Evolutionary conservation across 2,329 filamentous ascomycete species (phyloP).

Genomic region (Volutella citrinella): DNA sequence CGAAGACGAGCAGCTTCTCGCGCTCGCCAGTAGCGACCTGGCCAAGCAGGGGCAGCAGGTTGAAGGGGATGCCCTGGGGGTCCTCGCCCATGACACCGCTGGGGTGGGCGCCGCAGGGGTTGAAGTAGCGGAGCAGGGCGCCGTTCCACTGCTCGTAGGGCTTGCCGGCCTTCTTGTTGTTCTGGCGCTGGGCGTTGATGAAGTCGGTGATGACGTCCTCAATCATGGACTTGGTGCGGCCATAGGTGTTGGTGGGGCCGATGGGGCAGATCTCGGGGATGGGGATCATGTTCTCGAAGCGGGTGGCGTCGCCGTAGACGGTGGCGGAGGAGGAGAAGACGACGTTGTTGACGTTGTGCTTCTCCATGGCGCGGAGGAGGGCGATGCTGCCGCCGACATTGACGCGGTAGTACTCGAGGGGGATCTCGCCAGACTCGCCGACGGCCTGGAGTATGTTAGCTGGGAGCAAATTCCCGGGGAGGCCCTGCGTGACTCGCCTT

Average conservation of each 20-base stretch:
- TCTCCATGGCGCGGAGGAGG: slow-evolving; percentile 82
- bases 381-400: slow-evolving; percentile 92
- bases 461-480: not conserved
- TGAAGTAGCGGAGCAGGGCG: slow-evolving; percentile 94
- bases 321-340: slow-evolving; percentile 98
- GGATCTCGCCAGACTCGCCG: slow-evolving; percentile 89
- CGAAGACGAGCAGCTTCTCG: slow-evolving; percentile 91
- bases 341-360: slow-evolving; percentile 90
- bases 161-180: slow-evolving; percentile 76
- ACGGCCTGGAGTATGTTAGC: slow-evolving; percentile 65
- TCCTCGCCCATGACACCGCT: slow-evolving; percentile 98
- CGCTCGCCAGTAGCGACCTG: slow-evolving; percentile 95
- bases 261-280: slow-evolving; percentile 97
- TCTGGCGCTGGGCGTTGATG: slow-evolving; percentile 81
- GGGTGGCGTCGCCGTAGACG: slow-evolving; percentile 96
- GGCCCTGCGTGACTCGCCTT: too few relatives aligned
- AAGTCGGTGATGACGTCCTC: slow-evolving; percentile 91
- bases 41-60: slow-evolving; percentile 88
- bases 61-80: slow-evolving; percentile 92
- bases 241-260: slow-evolving; percentile 95
- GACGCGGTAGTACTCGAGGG: slow-evolving; percentile 95
- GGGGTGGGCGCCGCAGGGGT: slow-evolving; percentile 91
- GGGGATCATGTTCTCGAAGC: slow-evolving; percentile 96
- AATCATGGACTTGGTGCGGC: slow-evolving; percentile 90
- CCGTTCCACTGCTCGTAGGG: slow-evolving; percentile 83